These are phyloP conservation scores for Pleurotus tuber-regium DNA, from an alignment of 768 basidiomycete genomes.

Conservation along the genomic window DNA sequence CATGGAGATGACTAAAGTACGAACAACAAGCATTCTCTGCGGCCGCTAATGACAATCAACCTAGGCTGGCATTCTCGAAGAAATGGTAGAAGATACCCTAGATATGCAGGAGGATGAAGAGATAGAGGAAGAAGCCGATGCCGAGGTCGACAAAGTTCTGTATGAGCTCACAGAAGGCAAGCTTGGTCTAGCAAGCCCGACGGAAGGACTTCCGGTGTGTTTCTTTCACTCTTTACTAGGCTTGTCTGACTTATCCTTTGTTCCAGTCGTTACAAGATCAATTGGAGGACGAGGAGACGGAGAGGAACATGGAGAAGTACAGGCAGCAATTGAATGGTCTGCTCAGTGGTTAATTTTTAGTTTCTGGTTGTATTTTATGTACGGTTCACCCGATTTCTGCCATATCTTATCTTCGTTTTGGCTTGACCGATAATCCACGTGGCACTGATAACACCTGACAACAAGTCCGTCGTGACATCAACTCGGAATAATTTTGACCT, in stretches of 20 bases:
- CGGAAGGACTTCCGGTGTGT: slow-evolving; percentile 74
- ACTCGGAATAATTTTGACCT: slow-evolving; percentile 9
- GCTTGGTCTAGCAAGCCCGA: slow-evolving; percentile 80
- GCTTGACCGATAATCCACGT: slow-evolving; percentile 1
- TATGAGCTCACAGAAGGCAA: slow-evolving; percentile 96
- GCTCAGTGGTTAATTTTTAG: slow-evolving; percentile 52
- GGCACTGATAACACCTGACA: slow-evolving; percentile 1
- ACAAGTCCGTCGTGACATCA: slow-evolving; percentile 6
- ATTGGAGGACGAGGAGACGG: slow-evolving; percentile 77
- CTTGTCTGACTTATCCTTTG: slow-evolving; percentile 3
- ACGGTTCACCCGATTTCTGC: slow-evolving; percentile 3
- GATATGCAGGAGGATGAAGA: slow-evolving; percentile 94
- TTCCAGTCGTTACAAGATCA: slow-evolving; percentile 57
- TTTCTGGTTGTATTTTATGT: not conserved
- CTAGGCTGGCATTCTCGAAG: slow-evolving; percentile 95
- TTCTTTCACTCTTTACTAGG: slow-evolving; percentile 7
- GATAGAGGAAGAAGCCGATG: slow-evolving; percentile 94
- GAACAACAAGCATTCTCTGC: slow-evolving; percentile 13
- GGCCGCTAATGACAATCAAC: slow-evolving; percentile 1
- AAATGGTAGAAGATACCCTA: slow-evolving; percentile 94
- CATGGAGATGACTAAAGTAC: slow-evolving; percentile 98
- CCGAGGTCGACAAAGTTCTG: slow-evolving; percentile 94
- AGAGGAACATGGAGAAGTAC: slow-evolving; percentile 88
- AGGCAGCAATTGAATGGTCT: slow-evolving; percentile 86
- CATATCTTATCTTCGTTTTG: slow-evolving; percentile 16